Evolutionary conservation across 208 protist genomes (phyloP).

Genomic region (Trypanosoma melophagium): DNA sequence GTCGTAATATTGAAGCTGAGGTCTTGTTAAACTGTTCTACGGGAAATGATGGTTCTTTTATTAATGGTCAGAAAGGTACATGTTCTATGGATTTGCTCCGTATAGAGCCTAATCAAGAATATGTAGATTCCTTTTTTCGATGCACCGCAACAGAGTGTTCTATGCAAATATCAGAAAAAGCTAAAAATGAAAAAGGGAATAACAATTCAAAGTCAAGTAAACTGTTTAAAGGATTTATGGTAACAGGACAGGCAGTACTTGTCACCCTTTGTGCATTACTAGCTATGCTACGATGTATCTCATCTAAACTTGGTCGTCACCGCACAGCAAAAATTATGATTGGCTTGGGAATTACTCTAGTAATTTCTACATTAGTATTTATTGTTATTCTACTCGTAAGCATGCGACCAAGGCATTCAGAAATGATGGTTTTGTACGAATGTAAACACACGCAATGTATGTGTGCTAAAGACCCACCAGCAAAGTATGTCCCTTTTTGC

Average conservation of each 20-base stretch:
- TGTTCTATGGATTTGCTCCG: conserved; percentile 77
- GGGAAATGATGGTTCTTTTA: conserved; percentile 42
- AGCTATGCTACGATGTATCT: conserved; percentile 44
- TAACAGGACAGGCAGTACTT: conserved; percentile 43
- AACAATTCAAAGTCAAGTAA: conserved; percentile 5
- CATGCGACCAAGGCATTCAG: conserved; percentile 37
- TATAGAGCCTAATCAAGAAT: conserved; percentile 58
- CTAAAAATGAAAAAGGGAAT: conserved; percentile 13
- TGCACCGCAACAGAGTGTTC: conserved; percentile 58
- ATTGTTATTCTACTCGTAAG: conserved; percentile 59
- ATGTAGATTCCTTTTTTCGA: conserved; percentile 79
- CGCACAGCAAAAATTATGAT: conserved; percentile 41
- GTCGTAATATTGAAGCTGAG: conserved; percentile 58
- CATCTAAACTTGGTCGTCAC: conserved; percentile 33
- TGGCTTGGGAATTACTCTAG: conserved; percentile 33
- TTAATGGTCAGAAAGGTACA: conserved; percentile 25
- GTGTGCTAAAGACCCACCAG: conserved; percentile 68
- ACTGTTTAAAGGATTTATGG: conserved; percentile 36
- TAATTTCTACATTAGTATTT: conserved; percentile 45
- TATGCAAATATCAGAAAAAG: conserved; percentile 32
- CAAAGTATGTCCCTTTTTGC: conserved; percentile 65
- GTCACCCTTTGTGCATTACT: conserved; percentile 51
- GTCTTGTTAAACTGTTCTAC: conserved; percentile 72
- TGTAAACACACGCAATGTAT: conserved; percentile 63
- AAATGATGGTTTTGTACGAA: conserved; percentile 47